Evolutionary conservation across 2,329 filamentous ascomycete genomes (phyloP).

Genomic region (Didymella lethalis): DNA sequence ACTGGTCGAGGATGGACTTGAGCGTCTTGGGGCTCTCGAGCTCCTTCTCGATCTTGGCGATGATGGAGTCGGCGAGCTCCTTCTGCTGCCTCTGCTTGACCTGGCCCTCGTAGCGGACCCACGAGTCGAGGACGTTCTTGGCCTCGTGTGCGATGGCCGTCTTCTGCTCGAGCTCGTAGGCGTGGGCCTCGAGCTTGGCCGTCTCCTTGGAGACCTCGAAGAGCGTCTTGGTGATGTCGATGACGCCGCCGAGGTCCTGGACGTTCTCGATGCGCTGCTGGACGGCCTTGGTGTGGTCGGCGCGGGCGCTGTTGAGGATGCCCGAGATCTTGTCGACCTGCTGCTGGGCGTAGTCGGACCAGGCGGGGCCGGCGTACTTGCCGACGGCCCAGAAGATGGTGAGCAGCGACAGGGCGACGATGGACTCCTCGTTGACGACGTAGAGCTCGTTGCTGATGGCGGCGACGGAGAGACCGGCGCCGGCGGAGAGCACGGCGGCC

Average conservation of each 20-base stretch:
- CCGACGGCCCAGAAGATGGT: slow-evolving; percentile 91
- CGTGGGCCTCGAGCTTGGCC: slow-evolving; percentile 92
- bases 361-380: slow-evolving; percentile 91
- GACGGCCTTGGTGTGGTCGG: slow-evolving; percentile 94
- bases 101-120: slow-evolving; percentile 98
- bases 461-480: slow-evolving; percentile 88
- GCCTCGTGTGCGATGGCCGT: slow-evolving; percentile 91
- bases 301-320: slow-evolving; percentile 92
- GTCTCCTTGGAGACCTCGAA: slow-evolving; percentile 99
- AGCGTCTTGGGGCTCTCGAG: slow-evolving; percentile 96
- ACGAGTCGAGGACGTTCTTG: slow-evolving; percentile 94
- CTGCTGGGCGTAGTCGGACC: slow-evolving; percentile 88
- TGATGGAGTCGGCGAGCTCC: slow-evolving; percentile 91
- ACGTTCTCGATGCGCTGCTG: slow-evolving; percentile 94
- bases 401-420: slow-evolving; percentile 90
- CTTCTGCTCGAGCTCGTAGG: slow-evolving; percentile 96
- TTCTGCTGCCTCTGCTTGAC: slow-evolving; percentile 98
- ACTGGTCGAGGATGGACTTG: slow-evolving; percentile 98
- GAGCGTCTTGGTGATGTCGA: slow-evolving; percentile 95
- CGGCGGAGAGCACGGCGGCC: slow-evolving; percentile 94
- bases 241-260: slow-evolving; percentile 90
- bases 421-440: slow-evolving; percentile 98
- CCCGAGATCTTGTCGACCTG: slow-evolving; percentile 93
- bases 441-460: slow-evolving; percentile 99
- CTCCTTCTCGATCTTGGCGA: slow-evolving; percentile 98